phyloP scores from a whole-genome alignment of 169 alveolate species.

The Blepharisma undulans region DNA sequence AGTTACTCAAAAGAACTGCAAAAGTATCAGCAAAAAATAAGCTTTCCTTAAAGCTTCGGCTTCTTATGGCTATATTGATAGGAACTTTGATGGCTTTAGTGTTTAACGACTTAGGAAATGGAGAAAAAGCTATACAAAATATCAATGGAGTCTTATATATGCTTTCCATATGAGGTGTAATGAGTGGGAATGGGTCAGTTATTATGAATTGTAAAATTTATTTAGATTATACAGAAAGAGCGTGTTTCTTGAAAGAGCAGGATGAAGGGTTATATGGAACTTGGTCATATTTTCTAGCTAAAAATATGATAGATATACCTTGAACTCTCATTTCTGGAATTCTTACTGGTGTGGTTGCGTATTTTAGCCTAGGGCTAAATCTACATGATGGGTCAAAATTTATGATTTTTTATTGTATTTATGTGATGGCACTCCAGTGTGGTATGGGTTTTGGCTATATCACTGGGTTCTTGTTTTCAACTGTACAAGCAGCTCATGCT shows the following conservation, averaged over 20 bases:
- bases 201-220: neutral
- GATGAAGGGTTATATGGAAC: no score
- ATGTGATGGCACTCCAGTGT: neutral
- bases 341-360: neutral
- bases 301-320: neutral
- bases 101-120: neutral
- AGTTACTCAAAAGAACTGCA: neutral
- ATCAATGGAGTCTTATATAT: neutral
- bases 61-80: neutral
- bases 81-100: neutral
- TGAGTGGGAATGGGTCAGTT: neutral
- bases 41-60: neutral
- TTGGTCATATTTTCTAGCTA: no score
- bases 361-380: slow-evolving; percentile 7
- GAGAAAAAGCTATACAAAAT: neutral
- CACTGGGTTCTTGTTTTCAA: neutral
- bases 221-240: no score
- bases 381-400: neutral
- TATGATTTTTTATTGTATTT: neutral
- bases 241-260: no score
- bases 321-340: no score
- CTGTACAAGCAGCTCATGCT: neutral
- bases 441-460: neutral
- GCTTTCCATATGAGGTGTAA: neutral
- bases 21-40: neutral